phyloP scores from a whole-genome alignment of 208 protist genomes.

The Leishmania braziliensis region DNA sequence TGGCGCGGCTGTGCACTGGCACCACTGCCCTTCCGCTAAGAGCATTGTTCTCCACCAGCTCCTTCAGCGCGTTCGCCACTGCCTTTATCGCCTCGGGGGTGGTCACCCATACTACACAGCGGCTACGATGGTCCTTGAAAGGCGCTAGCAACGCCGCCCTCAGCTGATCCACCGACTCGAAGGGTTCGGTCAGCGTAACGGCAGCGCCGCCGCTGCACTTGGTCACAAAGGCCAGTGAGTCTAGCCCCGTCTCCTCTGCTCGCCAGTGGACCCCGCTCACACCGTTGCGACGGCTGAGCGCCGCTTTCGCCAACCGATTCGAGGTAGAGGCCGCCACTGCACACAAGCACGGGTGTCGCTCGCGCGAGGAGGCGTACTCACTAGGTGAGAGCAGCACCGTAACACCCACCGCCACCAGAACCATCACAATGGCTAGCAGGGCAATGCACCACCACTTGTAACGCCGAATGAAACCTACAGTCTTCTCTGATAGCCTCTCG shows the following conservation, averaged over 20 bases:
- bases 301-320: conserved; percentile 27
- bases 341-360: conserved; percentile 25
- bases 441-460: neutral
- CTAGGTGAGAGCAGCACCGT: neutral
- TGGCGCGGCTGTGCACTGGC: conserved; percentile 39
- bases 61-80: conserved; percentile 61
- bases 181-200: conserved; percentile 2
- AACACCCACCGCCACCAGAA: neutral
- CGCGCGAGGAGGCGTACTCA: neutral
- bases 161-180: conserved; percentile 26
- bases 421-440: neutral
- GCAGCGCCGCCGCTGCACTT: conserved; percentile 17
- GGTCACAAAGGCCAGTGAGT: conserved; percentile 16
- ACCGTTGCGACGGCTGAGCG: conserved; percentile 32
- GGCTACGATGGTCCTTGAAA: conserved; percentile 4
- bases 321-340: conserved; percentile 4
- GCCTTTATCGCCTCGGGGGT: conserved; percentile 27
- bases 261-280: conserved; percentile 44
- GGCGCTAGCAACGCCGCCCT: conserved; percentile 25
- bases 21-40: conserved; percentile 53
- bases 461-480: neutral
- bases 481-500: neutral
- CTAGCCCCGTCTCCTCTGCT: neutral
- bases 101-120: conserved; percentile 66
- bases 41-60: conserved; percentile 70